Base-by-base conservation (phyloP, 495 filamentous ascomycete genomes). In the Annulohypoxylon nitens region DNA sequence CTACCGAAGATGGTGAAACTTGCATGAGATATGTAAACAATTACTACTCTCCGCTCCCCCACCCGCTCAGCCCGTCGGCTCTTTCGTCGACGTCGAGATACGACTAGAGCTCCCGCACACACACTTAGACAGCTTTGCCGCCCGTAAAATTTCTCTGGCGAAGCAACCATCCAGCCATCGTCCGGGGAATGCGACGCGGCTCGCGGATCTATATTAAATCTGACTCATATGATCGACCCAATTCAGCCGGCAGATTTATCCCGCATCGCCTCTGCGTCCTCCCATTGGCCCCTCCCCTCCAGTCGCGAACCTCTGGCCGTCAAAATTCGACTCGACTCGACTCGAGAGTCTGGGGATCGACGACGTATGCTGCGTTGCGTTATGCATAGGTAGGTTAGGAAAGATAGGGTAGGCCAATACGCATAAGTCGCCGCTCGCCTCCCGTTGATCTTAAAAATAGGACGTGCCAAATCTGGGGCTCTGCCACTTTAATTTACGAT, bases 171-270 rank as follows among this genome's bases (percentile, higher is more conserved):
- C 50, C 25, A n/a, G 12, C 50, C 23, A 5, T 54, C 33, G n/a
- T 26, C 37, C 20, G 11, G 34, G 57, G 36, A 18, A 60, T 43
- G 53, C 30, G 53, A 60, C 39, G 57, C 55, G 20, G 57, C 30
- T 43, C 57, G 50, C 64, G 64, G 54, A 75, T 78, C 76, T 77
- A 77, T 78, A 77, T 79, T 75, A 62, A 64, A 64, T 75, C 78
- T 75, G 78, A 76, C 78, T 82, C 81, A 84, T 83, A 83, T 83
- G 82, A 84, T 85, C 80, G 75, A 53, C 70, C 45, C 62, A 54
- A 79, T 83, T 84, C 78, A 81, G 63, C 82, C 83, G 82, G 82
- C 61, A 64, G 63, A 75, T 84, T 84, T 81, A 51, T 84, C 64
- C 82, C 79, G 82, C 77, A 81, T 74, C 80, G 30, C 41, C 9